phyloP scores from a whole-genome alignment of 345 rosid genomes.

The Eucalyptus camaldulensis region DNA sequence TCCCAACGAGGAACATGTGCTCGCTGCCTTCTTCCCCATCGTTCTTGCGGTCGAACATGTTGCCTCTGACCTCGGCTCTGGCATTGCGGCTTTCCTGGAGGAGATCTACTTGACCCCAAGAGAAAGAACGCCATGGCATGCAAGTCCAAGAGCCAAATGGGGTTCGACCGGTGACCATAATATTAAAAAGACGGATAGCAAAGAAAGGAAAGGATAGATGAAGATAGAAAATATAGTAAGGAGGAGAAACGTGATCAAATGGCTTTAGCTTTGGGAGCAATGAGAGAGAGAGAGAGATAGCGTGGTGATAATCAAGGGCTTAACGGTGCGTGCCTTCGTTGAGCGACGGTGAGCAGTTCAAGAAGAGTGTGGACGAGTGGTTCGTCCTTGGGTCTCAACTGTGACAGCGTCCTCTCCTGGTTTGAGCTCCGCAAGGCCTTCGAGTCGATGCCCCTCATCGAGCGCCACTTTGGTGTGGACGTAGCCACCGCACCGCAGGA shows the following conservation, averaged over 20 bases:
- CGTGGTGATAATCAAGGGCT: conserved; percentile 1
- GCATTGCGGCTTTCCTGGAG: conserved; percentile 11
- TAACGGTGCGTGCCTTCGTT: not conserved
- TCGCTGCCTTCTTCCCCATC: conserved; percentile 29
- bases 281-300: not conserved
- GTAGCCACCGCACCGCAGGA: not conserved
- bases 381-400: not conserved
- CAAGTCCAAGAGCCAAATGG: not conserved
- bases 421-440: conserved; percentile 2
- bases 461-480: conserved; percentile 6
- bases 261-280: not conserved
- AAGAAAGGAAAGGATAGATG: not conserved
- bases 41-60: conserved; percentile 16
- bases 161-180: not conserved
- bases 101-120: not conserved
- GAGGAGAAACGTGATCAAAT: not conserved
- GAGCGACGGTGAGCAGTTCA: not conserved
- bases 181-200: not conserved
- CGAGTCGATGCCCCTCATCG: conserved; percentile 7
- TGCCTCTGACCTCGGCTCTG: conserved; percentile 48
- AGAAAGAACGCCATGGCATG: not conserved
- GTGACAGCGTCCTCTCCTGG: conserved; percentile 4
- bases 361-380: conserved; percentile 1
- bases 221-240: not conserved
- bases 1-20: conserved; percentile 36